Conservation (phyloP, 495 filamentous ascomycete genomes). For the Lasiosphaeria miniovina region DNA sequence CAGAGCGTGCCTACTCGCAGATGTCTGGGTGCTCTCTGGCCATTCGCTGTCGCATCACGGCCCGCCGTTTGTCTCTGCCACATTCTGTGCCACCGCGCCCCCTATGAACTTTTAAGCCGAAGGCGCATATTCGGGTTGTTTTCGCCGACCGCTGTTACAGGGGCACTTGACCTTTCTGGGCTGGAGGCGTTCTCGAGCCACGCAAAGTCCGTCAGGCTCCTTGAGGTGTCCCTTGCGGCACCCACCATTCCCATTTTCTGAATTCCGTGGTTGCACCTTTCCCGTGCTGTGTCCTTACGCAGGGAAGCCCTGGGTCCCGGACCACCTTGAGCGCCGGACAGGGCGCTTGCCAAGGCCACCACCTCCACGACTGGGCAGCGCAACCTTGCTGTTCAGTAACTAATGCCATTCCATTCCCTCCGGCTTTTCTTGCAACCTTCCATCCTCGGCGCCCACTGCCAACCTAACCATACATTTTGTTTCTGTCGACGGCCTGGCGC, state of each 20-base stretch:
- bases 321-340: conserved; percentile 10
- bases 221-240: too few relatives aligned
- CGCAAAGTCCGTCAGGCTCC: too few relatives aligned
- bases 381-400: conserved; percentile 21
- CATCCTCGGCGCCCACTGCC: background rate
- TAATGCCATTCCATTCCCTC: background rate
- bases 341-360: conserved; percentile 15
- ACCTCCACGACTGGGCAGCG: conserved; percentile 4
- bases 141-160: background rate
- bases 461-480: background rate
- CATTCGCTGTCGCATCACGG: background rate
- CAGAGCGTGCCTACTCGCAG: background rate
- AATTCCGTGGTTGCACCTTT: too few relatives aligned
- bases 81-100: conserved; percentile 3
- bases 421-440: background rate
- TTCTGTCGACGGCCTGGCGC: too few relatives aligned
- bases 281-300: background rate
- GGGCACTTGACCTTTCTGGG: background rate
- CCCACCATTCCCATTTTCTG: too few relatives aligned
- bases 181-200: background rate
- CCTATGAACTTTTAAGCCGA: background rate
- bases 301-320: background rate
- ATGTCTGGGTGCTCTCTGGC: background rate
- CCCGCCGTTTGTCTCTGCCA: background rate
- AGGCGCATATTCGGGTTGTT: conserved; percentile 1